These are phyloP conservation scores for Firmiana major DNA, from an alignment of 345 rosid species.

Conservation along the genomic window DNA sequence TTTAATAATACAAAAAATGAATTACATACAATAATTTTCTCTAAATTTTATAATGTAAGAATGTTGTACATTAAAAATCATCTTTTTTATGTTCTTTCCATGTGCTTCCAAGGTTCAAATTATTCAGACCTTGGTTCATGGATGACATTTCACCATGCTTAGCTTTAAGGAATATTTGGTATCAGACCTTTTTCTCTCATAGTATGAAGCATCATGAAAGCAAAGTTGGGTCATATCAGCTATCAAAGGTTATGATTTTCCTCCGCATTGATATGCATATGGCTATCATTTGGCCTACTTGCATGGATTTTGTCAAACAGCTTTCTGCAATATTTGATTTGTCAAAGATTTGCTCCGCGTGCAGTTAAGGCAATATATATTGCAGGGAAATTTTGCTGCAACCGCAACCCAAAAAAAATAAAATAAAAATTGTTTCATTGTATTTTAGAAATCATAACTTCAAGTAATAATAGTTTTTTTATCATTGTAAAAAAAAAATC, in stretches of 20 bases:
- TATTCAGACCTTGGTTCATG: constrained; percentile 19
- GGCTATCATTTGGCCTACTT: no score
- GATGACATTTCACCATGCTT: constrained; percentile 23
- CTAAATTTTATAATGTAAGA: no score
- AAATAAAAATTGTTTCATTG: no score
- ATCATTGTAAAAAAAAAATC: no score
- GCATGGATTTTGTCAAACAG: constrained; percentile 8
- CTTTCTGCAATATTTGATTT: background rate
- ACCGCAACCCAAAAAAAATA: no score
- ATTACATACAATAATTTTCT: no score
- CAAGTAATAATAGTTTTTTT: no score
- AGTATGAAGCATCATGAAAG: background rate
- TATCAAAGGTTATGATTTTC: constrained; percentile 7
- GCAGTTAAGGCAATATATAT: background rate
- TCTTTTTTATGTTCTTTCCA: constrained; percentile 30
- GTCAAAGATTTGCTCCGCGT: constrained; percentile 29
- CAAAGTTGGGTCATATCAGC: constrained; percentile 15
- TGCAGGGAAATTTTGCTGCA: no score
- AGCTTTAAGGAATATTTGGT: constrained; percentile 31
- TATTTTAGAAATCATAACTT: no score
- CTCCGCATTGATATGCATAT: no score
- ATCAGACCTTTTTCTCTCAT: background rate
- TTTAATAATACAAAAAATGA: no score
- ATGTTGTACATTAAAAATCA: no score
- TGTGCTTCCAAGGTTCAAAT: constrained; percentile 28